phyloP scores from a whole-genome alignment of 148 eudicot species.

The Gaultheria prostrata region DNA sequence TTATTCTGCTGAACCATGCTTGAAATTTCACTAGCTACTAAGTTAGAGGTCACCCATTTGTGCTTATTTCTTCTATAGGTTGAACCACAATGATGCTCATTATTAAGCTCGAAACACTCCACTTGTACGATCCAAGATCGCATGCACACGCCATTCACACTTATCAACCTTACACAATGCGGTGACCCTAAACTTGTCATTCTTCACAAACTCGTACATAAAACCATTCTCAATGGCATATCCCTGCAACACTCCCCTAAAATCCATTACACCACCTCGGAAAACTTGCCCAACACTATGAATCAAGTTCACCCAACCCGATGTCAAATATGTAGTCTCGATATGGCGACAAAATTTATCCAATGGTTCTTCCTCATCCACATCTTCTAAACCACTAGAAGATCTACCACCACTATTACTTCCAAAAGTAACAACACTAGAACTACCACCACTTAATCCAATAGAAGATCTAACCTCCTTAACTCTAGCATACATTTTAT shows the following conservation, averaged over 20 bases:
- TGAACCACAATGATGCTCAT: not conserved
- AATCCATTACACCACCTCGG: not conserved
- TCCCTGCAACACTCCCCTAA: not conserved
- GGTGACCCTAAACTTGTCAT: not conserved
- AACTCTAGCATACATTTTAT: not conserved
- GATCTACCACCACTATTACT: too few relatives aligned
- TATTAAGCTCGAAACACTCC: not conserved
- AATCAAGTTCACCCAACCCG: not conserved
- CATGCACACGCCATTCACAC: not conserved
- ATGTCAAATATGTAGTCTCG: not conserved
- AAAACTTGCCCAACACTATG: not conserved
- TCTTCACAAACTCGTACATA: not conserved
- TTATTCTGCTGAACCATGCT: too few relatives aligned
- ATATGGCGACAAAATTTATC: not conserved
- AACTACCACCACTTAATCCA: not conserved
- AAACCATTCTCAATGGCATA: not conserved
- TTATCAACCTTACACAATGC: not conserved
- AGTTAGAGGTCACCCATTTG: not conserved
- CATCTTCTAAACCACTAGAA: too few relatives aligned
- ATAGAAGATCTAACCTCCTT: not conserved
- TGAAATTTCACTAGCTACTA: too few relatives aligned
- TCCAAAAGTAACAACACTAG: not conserved
- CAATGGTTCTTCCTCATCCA: not conserved
- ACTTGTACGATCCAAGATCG: not conserved
- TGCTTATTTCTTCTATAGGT: too few relatives aligned